Evolutionary conservation across 2,329 filamentous ascomycete genomes (phyloP).

Genomic region (Paecilomyces formosus): DNA sequence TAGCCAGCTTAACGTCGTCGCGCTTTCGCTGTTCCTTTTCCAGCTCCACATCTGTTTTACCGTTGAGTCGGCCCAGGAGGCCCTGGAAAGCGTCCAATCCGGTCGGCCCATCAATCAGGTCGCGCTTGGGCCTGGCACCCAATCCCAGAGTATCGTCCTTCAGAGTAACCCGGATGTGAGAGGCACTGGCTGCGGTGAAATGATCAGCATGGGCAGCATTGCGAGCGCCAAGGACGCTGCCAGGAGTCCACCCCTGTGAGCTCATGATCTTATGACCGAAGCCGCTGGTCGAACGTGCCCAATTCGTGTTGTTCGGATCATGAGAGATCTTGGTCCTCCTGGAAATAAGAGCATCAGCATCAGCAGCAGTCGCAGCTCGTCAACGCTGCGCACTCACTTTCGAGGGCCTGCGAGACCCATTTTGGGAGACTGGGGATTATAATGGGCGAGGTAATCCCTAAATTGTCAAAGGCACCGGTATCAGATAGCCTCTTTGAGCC

Average conservation of each 20-base stretch:
- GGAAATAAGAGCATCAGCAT: slow-evolving; percentile 7
- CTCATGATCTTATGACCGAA: slow-evolving; percentile 89
- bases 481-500: background rate
- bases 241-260: slow-evolving; percentile 84
- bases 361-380: background rate
- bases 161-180: slow-evolving; percentile 74
- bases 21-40: slow-evolving; percentile 62
- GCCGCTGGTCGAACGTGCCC: slow-evolving; percentile 71
- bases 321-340: slow-evolving; percentile 67
- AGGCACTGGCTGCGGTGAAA: slow-evolving; percentile 72
- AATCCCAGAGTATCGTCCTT: slow-evolving; percentile 90
- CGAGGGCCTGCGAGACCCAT: slow-evolving; percentile 66
- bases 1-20: slow-evolving; percentile 62
- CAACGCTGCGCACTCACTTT: slow-evolving; percentile 46
- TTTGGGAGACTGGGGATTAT: slow-evolving; percentile 5
- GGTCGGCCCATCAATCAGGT: slow-evolving; percentile 61
- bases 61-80: slow-evolving; percentile 80
- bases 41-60: slow-evolving; percentile 67
- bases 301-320: slow-evolving; percentile 94
- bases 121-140: slow-evolving; percentile 69
- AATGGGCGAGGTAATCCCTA: background rate
- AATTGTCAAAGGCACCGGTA: background rate
- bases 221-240: slow-evolving; percentile 70
- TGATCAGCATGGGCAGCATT: slow-evolving; percentile 67
- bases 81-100: slow-evolving; percentile 83